Evolutionary conservation across 768 basidiomycete genomes (phyloP), one percentile per base, ranked within the genome.

Genomic region (Rhizopogon roseolus): DNA sequence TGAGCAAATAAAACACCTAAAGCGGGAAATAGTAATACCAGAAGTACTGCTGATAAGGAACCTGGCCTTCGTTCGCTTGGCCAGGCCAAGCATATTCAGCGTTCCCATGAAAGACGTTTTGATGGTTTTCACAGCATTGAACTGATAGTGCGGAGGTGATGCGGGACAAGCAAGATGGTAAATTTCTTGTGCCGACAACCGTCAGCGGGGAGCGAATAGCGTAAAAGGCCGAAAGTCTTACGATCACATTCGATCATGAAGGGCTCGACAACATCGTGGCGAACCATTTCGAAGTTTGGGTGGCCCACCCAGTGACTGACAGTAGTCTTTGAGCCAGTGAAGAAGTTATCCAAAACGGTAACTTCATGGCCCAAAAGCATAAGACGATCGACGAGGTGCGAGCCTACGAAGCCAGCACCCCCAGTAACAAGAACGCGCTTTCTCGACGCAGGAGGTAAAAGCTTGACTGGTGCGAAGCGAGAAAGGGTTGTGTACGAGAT

Each of bases 221-320:
- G 6, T 17, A 36, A 19, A 27, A 46, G 40, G 52, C n/a, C 14
- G 42, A 32, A 53, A 36, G 11, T 78, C 90, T 65, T 65, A 94
- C 92, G 94, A 72, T 99, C 97, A 58, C 94, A 96, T 70, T 99
- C 97, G 69, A 97, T 96, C 86, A 96, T 90, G 76, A 97, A 95
- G 1, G 95, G 93, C 64, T 98, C 90, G 41, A 98, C 88, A 22
- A 99, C 90, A 66, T 99, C 97, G 69, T 98, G 97, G 54, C 97
- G 85, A 60, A 98, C 92, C 74, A 99, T 78, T 73, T 98, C 96
- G 62, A 99, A 99, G 76, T 98, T 98, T 57, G 97, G 97, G 71
- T 99, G 97, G 7, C 97, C 97, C 54, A 93, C 79, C 93, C 93
- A 96, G 63, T 93, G 90, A 60, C 87, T 86, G 58, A 98, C 90